Evolutionary conservation across 805 yeast genomes (phyloP), one percentile per base, ranked within the genome.

Genomic region (Tetrapisispora pingtungensis): DNA sequence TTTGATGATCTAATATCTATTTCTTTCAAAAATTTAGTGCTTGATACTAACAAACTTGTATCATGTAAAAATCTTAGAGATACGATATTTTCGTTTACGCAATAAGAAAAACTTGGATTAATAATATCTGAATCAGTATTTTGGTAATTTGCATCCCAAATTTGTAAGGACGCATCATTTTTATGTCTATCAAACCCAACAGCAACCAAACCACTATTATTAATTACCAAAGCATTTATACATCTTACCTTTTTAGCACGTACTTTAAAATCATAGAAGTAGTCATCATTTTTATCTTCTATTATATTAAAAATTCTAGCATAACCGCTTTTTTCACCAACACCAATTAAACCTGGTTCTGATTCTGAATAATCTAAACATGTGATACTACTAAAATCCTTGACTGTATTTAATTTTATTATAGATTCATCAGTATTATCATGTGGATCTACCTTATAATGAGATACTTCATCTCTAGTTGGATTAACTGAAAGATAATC

Each of bases 141-240:
- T 36, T 77, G 81, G 51, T 78, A 79, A 44, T 75, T 77, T 3
- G 84, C 69, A 57, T 86, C 87, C 89, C 93, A 89, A 4, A 89
- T 70, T 51, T 83, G 83, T 36, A 89, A 65, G 19, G 90, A 80
- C 46, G 78, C 75, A 53, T 84, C 94, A 50, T 77, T 84, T 43
- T 88, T 71, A 18, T 82, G 81, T 51, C 85, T 76, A 49, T 87
- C 96, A 46, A 81, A 73, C 0, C 94, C 95, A 32, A 81, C 77
- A 0, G 86, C 95, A 4, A 88, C 67, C 27, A 83, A 61, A 1
- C 83, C 83, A 27, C 70, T 67, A 22, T 71, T 67, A 56, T 78
- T 84, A 64, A 88, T 83, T 0, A 89, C 74, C 1, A 87, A 53
- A 0, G 89, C 64, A 53, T 85, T 86, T 52, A 94, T 82, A 1